Base-by-base conservation (phyloP, 371 early-diverging fungal genomes). In the Rhizomucor miehei region DNA sequence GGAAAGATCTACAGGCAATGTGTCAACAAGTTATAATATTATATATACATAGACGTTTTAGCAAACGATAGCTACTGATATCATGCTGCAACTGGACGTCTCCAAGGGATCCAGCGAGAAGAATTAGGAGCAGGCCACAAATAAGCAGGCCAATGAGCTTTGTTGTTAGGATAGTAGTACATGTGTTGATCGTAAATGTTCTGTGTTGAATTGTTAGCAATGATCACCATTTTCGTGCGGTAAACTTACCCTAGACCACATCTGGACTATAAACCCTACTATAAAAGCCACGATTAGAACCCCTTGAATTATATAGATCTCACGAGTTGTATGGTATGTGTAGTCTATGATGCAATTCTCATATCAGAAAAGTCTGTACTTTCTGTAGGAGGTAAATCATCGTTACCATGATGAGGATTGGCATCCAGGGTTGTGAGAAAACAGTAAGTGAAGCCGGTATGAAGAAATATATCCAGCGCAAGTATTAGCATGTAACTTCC, bases 381-480 rank as follows among this genome's bases (percentile, higher is more conserved):
- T n/a, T n/a, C n/a, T n/a, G n/a, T n/a, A n/a, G n/a, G n/a, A n/a
- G n/a, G n/a, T n/a, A n/a, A n/a, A n/a, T n/a, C n/a, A n/a, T n/a
- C n/a, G n/a, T n/a, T 67, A 65, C 73, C 50, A 38, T 73, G 73
- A 36, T 54, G 49, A 6, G 55, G 52, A 54, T 70, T 70, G 2
- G 24, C 25, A 45, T 73, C 73, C 19, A 73, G 21, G 12, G 62
- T 47, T 1, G 67, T 48, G 11, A 61, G 65, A 23, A 67, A 59
- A 25, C 67, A 67, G 21, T 73, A 73, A 14, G 65, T 57, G 65
- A 92, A 89, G 0, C 91, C 92, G 0, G 89, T 88, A 36, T 82
- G 78, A 8, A 76, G 82, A 65, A 84, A 92, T 48, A 86, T 72
- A 66, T 93, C 92, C 29, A 92, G 60, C 14, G 91, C 93, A 36